Conservation (phyloP, 2,329 filamentous ascomycete species). For the Stagonosporopsis tanaceti region DNA sequence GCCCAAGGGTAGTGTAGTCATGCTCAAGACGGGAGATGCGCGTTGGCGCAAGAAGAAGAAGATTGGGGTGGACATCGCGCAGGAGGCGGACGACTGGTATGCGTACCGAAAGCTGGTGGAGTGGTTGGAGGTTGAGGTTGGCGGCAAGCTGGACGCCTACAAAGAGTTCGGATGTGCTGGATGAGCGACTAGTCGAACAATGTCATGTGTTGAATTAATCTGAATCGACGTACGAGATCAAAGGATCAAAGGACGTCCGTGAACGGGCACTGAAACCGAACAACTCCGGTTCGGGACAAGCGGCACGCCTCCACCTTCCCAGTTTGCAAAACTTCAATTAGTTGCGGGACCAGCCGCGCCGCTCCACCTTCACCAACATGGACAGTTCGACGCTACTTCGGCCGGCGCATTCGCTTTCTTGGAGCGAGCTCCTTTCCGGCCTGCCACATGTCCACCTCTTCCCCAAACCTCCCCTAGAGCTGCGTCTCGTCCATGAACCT, state of each 20-base stretch:
- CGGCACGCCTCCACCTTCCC: slow-evolving; percentile 7
- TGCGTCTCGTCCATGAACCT: slow-evolving; percentile 10
- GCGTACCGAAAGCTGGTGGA: neutral
- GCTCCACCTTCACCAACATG: slow-evolving; percentile 19
- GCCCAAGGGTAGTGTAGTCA: neutral
- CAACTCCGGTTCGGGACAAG: neutral
- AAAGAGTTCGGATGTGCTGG: neutral
- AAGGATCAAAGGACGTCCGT: neutral
- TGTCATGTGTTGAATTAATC: neutral
- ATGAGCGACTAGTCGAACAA: neutral
- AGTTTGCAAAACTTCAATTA: neutral
- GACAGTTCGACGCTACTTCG: slow-evolving; percentile 6
- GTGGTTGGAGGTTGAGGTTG: neutral
- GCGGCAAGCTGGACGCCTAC: neutral
- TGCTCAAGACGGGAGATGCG: neutral
- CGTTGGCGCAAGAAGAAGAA: neutral
- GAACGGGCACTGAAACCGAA: slow-evolving; percentile 6
- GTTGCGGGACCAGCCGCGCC: slow-evolving; percentile 11
- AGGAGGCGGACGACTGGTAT: slow-evolving; percentile 5
- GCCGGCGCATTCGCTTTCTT: slow-evolving; percentile 6
- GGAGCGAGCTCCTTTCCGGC: slow-evolving; percentile 9
- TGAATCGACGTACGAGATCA: neutral
- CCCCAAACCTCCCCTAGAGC: neutral
- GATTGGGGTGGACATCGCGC: neutral
- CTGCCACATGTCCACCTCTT: slow-evolving; percentile 13